Evolutionary conservation across 2,329 filamentous ascomycete genomes (phyloP).

Genomic region (Trichoderma asperellum): DNA sequence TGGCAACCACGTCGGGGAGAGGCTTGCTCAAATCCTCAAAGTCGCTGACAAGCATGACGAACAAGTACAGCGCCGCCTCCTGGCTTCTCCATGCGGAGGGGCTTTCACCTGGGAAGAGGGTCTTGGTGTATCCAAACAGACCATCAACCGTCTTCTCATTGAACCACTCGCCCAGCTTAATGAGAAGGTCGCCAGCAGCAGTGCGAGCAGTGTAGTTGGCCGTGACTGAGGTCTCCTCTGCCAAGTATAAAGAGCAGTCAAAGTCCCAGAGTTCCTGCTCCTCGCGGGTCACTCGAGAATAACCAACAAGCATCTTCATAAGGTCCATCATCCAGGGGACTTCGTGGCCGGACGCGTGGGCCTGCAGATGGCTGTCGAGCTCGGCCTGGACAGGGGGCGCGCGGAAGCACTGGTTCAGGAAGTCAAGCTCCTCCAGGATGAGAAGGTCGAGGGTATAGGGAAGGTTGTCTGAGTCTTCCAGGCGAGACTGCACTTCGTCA

Average conservation of each 20-base stretch:
- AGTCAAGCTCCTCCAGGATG: conserved; percentile 90
- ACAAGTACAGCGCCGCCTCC: conserved; percentile 81
- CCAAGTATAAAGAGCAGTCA: conserved; percentile 92
- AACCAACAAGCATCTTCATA: conserved; percentile 81
- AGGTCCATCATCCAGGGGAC: conserved; percentile 85
- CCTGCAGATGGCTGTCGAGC: conserved; percentile 76
- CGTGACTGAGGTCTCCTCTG: conserved; percentile 91
- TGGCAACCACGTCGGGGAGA: conserved; percentile 70
- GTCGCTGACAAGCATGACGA: conserved; percentile 82
- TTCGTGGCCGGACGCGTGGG: conserved; percentile 61
- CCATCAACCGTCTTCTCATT: conserved; percentile 75
- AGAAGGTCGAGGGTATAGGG: conserved; percentile 94
- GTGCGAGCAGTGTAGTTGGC: conserved; percentile 95
- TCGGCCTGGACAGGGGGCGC: conserved; percentile 87
- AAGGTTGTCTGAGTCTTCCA: conserved; percentile 89
- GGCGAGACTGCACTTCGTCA: conserved; percentile 79
- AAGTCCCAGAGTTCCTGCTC: conserved; percentile 97
- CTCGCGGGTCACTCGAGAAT: conserved; percentile 87
- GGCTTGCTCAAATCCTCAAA: conserved; percentile 76
- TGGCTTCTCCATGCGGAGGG: conserved; percentile 61
- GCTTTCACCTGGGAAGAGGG: conserved; percentile 65
- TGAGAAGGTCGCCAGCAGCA: conserved; percentile 87
- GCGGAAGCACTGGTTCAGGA: conserved; percentile 87
- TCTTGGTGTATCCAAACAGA: conserved; percentile 75
- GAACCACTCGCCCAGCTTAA: conserved; percentile 92